Evolutionary conservation across 176 grass and related monocot species (phyloP), one percentile per base, ranked within the genome.

Genomic region (Saccharum officinarum): DNA sequence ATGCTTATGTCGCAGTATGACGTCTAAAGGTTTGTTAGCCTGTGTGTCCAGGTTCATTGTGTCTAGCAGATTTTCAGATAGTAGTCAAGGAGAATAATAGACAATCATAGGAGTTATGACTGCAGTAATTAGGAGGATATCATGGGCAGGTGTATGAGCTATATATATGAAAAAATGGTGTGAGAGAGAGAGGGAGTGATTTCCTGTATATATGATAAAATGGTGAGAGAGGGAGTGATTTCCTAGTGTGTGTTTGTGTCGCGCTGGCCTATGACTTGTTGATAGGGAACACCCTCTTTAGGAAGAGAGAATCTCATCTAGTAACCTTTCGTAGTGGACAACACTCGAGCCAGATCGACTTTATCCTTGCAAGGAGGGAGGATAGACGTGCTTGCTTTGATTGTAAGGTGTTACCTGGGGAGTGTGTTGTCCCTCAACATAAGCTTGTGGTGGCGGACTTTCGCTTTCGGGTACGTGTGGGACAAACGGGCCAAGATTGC

Each of bases 1-100:
- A 77, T 88, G 64, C 31, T 37, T 64, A 39, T 83, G 15, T 78
- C 3, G 23, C 5, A 63, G 6, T 33, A 83, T 72, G 66, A 7
- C 8, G 41, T 64, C 34, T 84, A n/a, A 50, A 41, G 40, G 20
- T 73, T 18, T 22, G 54, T 59, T 9, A 59, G 20, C 54, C 54
- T n/a, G 54, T n/a, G 7, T 59, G 54, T n/a, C 54, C 54, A 59
- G 20, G 54, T 22, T 59, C 20, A 59, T 59, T 59, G 54, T n/a
- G 54, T 59, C 20, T 38, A 59, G 20, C 54, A 59, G 20, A 59
- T 10, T n/a, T 59, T n/a, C 54, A n/a, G 7, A 7, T 59, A 59
- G 54, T 59, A n/a, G 7, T 10, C 8, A 59, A 59, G 54, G 54
- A 59, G 54, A 57, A 59, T 59, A 59, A 59, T 57, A 57, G 7